Percentiles rank a stretch among this genome's conserved stretches.
Evolutionary conservation across 2,329 filamentous ascomycete genomes (phyloP).

Genomic region (Neospermospora avenae): DNA sequence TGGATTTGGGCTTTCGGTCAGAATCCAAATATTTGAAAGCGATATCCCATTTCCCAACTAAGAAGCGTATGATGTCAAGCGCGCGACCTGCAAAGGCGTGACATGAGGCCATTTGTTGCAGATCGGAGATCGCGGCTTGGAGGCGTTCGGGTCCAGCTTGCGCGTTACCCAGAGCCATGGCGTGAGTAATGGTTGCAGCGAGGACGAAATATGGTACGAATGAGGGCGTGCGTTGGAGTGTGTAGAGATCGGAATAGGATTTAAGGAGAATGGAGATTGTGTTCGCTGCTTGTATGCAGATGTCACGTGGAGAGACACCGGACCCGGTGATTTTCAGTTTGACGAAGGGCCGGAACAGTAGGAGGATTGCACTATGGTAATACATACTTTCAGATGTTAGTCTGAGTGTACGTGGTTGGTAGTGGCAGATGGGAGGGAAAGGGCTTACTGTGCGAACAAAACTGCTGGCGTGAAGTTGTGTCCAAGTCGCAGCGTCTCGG

Average conservation of each 20-base stretch:
- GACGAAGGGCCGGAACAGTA: slow-evolving; percentile 67
- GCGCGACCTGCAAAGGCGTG: slow-evolving; percentile 31
- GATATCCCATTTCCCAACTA: slow-evolving; percentile 58
- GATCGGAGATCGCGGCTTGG: slow-evolving; percentile 52
- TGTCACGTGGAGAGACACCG: slow-evolving; percentile 29
- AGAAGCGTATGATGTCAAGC: slow-evolving; percentile 49
- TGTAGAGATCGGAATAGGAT: slow-evolving; percentile 34
- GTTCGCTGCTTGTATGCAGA: slow-evolving; percentile 35
- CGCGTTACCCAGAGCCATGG: slow-evolving; percentile 27
- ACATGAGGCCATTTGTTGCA: slow-evolving; percentile 55
- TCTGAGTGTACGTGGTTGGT: neutral
- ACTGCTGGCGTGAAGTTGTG: slow-evolving; percentile 72
- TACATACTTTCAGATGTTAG: slow-evolving; percentile 54
- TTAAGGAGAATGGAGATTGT: slow-evolving; percentile 36
- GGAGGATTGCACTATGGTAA: slow-evolving; percentile 65
- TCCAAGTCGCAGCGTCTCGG: slow-evolving; percentile 59
- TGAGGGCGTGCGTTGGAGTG: slow-evolving; percentile 33
- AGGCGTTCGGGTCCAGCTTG: slow-evolving; percentile 40
- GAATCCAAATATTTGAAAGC: slow-evolving; percentile 45
- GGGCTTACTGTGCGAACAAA: slow-evolving; percentile 67
- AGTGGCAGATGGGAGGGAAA: neutral
- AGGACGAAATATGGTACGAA: slow-evolving; percentile 36
- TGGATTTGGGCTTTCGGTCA: slow-evolving; percentile 25
- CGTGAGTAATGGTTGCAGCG: slow-evolving; percentile 29
- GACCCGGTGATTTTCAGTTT: slow-evolving; percentile 30